These are phyloP conservation scores for Phoenix roebelenii DNA, from an alignment of 176 grass and related monocot species.

Conservation along the genomic window DNA sequence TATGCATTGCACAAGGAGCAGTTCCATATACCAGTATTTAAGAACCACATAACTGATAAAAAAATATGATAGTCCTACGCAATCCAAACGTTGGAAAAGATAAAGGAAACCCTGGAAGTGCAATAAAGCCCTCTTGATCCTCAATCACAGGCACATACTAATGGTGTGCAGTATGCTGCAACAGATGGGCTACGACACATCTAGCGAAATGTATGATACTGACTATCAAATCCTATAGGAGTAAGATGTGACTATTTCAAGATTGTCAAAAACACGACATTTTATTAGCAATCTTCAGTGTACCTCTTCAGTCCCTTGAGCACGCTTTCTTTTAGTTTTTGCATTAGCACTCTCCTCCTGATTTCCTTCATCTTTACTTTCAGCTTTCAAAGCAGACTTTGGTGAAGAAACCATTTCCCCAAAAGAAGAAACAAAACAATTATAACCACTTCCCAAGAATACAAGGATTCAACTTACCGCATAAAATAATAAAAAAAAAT, in stretches of 20 bases:
- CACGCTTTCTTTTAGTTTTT: slow-evolving; percentile 44
- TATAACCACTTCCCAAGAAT: background rate
- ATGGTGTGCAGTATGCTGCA: too few species aligned
- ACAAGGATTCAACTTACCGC: background rate
- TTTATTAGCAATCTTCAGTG: background rate
- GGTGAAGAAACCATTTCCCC: slow-evolving; percentile 42
- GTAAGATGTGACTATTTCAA: background rate
- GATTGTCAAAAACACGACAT: background rate
- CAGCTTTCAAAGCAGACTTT: slow-evolving; percentile 27
- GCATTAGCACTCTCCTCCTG: slow-evolving; percentile 22
- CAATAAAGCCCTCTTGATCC: too few species aligned
- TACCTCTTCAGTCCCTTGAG: slow-evolving; percentile 42
- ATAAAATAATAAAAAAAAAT: background rate
- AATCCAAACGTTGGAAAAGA: too few species aligned
- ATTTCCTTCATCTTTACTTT: slow-evolving; percentile 37
- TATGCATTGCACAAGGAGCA: too few species aligned
- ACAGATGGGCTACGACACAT: too few species aligned
- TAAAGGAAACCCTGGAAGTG: too few species aligned
- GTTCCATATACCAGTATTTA: too few species aligned
- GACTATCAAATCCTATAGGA: background rate
- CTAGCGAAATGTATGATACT: background rate
- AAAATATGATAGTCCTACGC: too few species aligned
- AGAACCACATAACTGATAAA: too few species aligned
- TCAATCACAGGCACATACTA: too few species aligned
- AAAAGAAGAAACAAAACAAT: slow-evolving; percentile 2